Percentiles rank a stretch among this genome's conserved stretches.
phyloP scores from a whole-genome alignment of 208 protist genomes.

The Spongospora subterranea region DNA sequence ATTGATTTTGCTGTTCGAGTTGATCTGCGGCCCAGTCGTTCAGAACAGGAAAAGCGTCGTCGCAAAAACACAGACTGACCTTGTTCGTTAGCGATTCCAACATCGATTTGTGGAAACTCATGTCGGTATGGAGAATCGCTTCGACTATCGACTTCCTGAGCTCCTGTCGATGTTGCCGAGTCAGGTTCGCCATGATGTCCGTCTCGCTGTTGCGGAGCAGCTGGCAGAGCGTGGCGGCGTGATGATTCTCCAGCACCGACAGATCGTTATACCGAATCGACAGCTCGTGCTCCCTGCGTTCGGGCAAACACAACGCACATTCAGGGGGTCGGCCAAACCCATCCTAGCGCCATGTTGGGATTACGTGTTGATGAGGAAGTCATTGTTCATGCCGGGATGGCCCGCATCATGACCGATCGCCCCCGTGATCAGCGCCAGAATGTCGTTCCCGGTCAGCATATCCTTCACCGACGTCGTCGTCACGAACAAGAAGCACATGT shows the following conservation, averaged over 20 bases:
- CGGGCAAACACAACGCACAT: not conserved
- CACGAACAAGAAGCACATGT: conserved; percentile 71
- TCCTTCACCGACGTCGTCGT: conserved; percentile 74
- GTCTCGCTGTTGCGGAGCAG: conserved; percentile 22
- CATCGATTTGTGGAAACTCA: conserved; percentile 35
- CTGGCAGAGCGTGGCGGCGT: conserved; percentile 61
- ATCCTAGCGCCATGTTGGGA: not conserved
- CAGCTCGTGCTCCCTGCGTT: conserved; percentile 76
- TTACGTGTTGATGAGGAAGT: conserved; percentile 87
- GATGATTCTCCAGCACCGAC: conserved; percentile 74
- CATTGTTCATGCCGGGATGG: conserved; percentile 93
- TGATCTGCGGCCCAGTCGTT: not conserved
- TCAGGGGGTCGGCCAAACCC: not conserved
- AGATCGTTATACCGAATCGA: conserved; percentile 79
- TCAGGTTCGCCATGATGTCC: not conserved
- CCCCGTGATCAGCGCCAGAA: conserved; percentile 85
- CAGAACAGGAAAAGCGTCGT: not conserved
- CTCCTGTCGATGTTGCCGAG: not conserved
- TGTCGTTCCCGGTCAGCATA: conserved; percentile 74
- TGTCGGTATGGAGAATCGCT: conserved; percentile 31
- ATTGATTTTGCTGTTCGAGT: not conserved
- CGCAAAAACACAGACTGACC: not conserved
- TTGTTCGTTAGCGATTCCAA: not conserved
- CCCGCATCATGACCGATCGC: conserved; percentile 90
- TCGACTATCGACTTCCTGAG: conserved; percentile 34